These are phyloP conservation scores for Skeletonema marinoi DNA, from an alignment of 108 stramenopile species.

Conservation along the genomic window DNA sequence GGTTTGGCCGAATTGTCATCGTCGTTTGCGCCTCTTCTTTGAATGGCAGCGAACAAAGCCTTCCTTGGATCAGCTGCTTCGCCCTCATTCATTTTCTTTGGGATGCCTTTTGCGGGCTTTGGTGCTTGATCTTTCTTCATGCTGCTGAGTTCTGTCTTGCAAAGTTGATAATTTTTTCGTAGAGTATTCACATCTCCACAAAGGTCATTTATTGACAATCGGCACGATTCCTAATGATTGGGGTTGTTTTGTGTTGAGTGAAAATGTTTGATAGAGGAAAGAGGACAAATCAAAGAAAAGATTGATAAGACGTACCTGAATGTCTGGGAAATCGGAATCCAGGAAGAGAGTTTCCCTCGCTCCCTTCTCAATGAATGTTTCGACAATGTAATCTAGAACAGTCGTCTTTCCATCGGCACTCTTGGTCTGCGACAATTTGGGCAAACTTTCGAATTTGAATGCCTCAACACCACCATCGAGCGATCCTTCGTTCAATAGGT, in stretches of 20 bases:
- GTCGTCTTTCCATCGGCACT: constrained; percentile 92
- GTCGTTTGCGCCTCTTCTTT: constrained; percentile 17
- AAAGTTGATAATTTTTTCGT: constrained; percentile 51
- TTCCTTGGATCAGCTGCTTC: constrained; percentile 39
- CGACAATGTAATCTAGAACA: constrained; percentile 92
- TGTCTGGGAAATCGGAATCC: constrained; percentile 65
- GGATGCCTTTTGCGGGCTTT: constrained; percentile 23
- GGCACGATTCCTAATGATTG: constrained; percentile 51
- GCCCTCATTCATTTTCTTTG: constrained; percentile 22
- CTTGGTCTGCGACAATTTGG: constrained; percentile 92
- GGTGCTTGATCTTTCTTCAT: constrained; percentile 61
- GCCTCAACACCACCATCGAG: constrained; percentile 82
- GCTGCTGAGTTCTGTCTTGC: constrained; percentile 65
- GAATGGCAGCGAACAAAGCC: constrained; percentile 56
- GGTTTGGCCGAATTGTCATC: constrained; percentile 5
- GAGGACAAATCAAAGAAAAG: not conserved
- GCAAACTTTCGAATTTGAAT: constrained; percentile 93
- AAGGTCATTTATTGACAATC: constrained; percentile 70
- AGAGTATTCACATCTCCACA: constrained; percentile 61
- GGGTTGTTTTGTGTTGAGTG: not conserved
- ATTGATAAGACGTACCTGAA: constrained; percentile 45
- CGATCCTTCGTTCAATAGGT: constrained; percentile 92
- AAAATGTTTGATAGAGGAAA: not conserved
- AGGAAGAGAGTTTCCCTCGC: constrained; percentile 65
- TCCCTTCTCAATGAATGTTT: constrained; percentile 71